These are phyloP conservation scores for Amanita exitialis DNA, from an alignment of 768 basidiomycete species.

Conservation along the genomic window DNA sequence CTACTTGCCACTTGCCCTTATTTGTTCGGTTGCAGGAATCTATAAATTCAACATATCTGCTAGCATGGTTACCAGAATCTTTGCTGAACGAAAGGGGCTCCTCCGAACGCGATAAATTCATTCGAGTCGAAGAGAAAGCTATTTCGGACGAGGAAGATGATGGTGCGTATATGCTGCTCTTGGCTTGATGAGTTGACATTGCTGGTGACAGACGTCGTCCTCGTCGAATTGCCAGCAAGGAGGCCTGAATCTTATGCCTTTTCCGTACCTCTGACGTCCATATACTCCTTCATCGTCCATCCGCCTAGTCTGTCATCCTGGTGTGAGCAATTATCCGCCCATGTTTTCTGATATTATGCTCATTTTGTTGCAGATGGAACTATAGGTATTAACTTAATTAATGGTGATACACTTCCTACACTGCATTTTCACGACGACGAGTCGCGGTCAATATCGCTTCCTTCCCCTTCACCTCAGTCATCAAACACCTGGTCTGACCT, in stretches of 20 bases:
- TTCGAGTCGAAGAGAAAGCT: slow-evolving; percentile 68
- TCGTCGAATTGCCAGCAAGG: slow-evolving; percentile 77
- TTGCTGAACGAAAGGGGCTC: slow-evolving; percentile 75
- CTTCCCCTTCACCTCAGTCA: slow-evolving; percentile 16
- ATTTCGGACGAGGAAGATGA: slow-evolving; percentile 58
- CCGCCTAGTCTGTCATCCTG: slow-evolving; percentile 79
- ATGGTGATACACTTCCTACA: slow-evolving; percentile 77
- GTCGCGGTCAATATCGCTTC: slow-evolving; percentile 64
- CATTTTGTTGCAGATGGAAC: slow-evolving; percentile 57
- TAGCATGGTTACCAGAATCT: slow-evolving; percentile 91
- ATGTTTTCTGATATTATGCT: slow-evolving; percentile 11
- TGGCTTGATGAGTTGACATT: background rate
- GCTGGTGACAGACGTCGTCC: slow-evolving; percentile 52
- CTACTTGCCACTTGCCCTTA: background rate
- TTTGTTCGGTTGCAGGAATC: slow-evolving; percentile 44
- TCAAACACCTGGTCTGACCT: slow-evolving; percentile 28
- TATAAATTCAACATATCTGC: slow-evolving; percentile 62
- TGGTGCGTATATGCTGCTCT: slow-evolving; percentile 30
- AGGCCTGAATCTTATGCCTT: slow-evolving; percentile 90
- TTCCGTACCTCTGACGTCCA: slow-evolving; percentile 82
- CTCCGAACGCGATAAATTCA: slow-evolving; percentile 85
- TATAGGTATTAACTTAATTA: slow-evolving; percentile 81
- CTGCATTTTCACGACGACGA: slow-evolving; percentile 98
- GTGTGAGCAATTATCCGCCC: slow-evolving; percentile 31
- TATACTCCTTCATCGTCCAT: slow-evolving; percentile 83